A percentile compares a stretch with the other conserved stretches of the same genome.
Evolutionary conservation across 345 rosid genomes (phyloP).

Genomic region (Eucalyptus polyanthemos): DNA sequence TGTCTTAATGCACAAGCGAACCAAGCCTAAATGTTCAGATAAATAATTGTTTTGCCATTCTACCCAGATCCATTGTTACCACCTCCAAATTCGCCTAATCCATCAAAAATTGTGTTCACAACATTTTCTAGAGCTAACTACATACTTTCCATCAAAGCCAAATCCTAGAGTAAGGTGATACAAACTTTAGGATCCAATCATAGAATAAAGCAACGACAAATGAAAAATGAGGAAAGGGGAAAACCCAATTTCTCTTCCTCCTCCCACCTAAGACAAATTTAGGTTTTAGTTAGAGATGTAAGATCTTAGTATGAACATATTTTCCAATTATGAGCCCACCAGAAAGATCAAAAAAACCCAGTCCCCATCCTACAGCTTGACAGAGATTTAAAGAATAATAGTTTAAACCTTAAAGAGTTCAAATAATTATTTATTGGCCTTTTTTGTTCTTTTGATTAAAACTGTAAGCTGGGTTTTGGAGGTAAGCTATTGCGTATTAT

Average conservation of each 20-base stretch:
- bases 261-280: background rate
- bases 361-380: background rate
- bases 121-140: slow-evolving; percentile 67
- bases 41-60: slow-evolving; percentile 86
- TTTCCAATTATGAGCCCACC: background rate
- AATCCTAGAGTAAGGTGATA: slow-evolving; percentile 26
- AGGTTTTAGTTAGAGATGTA: background rate
- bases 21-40: slow-evolving; percentile 71
- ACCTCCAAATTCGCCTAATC: slow-evolving; percentile 48
- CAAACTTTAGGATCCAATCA: background rate
- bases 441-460: background rate
- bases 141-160: slow-evolving; percentile 72
- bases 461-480: background rate
- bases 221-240: background rate
- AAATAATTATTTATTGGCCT: background rate
- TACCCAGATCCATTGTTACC: slow-evolving; percentile 60
- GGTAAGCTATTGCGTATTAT: background rate
- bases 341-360: background rate
- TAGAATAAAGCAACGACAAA: background rate
- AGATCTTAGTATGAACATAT: background rate
- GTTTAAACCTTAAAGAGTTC: background rate
- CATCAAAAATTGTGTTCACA: slow-evolving; percentile 60
- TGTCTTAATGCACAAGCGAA: slow-evolving; percentile 64
- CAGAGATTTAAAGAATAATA: background rate
- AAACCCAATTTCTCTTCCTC: background rate